These are phyloP conservation scores for Fusarium concolor DNA, from an alignment of 2,329 filamentous ascomycete genomes.

Conservation along the genomic window DNA sequence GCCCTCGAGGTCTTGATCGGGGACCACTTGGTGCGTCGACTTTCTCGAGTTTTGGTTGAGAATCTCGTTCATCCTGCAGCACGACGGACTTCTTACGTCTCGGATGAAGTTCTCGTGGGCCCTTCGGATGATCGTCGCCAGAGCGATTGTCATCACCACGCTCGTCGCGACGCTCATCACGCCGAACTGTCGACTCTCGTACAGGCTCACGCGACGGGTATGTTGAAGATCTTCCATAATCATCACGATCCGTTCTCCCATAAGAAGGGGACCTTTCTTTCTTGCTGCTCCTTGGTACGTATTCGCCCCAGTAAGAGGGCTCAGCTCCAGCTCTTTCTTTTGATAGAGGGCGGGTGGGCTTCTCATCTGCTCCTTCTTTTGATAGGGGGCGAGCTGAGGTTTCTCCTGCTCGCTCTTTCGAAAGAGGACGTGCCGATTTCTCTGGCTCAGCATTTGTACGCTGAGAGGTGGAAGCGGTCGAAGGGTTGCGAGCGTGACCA, in stretches of 20 bases:
- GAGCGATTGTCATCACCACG: conserved; percentile 49
- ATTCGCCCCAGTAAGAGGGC: conserved; percentile 44
- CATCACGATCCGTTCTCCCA: conserved; percentile 41
- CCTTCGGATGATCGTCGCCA: conserved; percentile 54
- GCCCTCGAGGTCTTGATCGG: conserved; percentile 52
- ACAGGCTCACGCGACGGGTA: conserved; percentile 25
- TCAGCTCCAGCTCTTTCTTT: conserved; percentile 46
- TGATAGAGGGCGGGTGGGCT: conserved; percentile 47
- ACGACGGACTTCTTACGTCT: conserved; percentile 52
- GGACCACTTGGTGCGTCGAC: conserved; percentile 34
- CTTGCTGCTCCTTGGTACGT: conserved; percentile 44
- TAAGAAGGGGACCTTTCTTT: conserved; percentile 50
- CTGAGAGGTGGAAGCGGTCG: conserved; percentile 45
- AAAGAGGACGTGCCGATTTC: conserved; percentile 46
- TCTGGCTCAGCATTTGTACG: conserved; percentile 47
- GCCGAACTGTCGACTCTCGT: conserved; percentile 25
- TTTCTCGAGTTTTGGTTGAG: conserved; percentile 43
- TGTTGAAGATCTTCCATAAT: conserved; percentile 24
- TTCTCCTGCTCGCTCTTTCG: conserved; percentile 48
- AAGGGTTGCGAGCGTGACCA: conserved; percentile 41
- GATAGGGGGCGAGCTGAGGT: conserved; percentile 47
- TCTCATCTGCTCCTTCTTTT: conserved; percentile 46
- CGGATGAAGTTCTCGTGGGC: conserved; percentile 44
- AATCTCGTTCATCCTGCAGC: conserved; percentile 51
- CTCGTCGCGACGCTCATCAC: conserved; percentile 36